Evolutionary conservation across 306 rosid species (phyloP), one percentile per base, ranked within the genome.

Genomic region (Casuarina glauca): DNA sequence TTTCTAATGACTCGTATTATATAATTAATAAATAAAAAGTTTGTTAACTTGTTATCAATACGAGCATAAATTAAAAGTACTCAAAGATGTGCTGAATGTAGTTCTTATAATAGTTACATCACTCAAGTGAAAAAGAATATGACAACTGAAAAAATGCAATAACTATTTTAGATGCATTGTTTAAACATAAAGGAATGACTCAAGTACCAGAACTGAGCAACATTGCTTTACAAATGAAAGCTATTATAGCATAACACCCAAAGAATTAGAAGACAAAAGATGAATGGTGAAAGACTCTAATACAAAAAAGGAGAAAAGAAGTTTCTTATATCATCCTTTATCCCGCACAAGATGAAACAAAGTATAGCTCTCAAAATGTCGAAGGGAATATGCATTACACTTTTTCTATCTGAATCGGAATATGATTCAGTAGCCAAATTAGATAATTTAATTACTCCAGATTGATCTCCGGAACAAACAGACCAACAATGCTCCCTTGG

Each of bases 351-450:
- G 32, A 26, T 26, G 32, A 26, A 26, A 26, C 32, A 26, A 26
- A 26, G 32, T 26, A 26, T 55, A 20, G 44, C 54, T 20, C 69
- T 1, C 7, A 35, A 74, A 74, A 20, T 1, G 32, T 39, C 12
- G 42, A 43, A 44, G 52, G 43, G 52, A 43, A 74, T 36, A 2
- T 16, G 20, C 46, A 35, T 51, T 26, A 39, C 76, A 11, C 66
- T n/a, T 53, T 15, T 73, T 73, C 49, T 17, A n/a, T 19, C 38
- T 38, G 67, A 53, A 73, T 46, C 67, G 49, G 20, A 66, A 38
- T 73, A 41, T 32, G 45, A 58, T 44, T 43, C n/a, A 73, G 32
- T 26, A 26, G 32, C 32, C 32, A 26, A 11, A 58, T 39, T 74
- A 20, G 1, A 32, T 4, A 35, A 61, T 32, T 61, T 32, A 61